A percentile compares a stretch with the other conserved stretches of the same genome.
Conservation (phyloP, 495 filamentous ascomycete species). For the Xeromyces bisporus region DNA sequence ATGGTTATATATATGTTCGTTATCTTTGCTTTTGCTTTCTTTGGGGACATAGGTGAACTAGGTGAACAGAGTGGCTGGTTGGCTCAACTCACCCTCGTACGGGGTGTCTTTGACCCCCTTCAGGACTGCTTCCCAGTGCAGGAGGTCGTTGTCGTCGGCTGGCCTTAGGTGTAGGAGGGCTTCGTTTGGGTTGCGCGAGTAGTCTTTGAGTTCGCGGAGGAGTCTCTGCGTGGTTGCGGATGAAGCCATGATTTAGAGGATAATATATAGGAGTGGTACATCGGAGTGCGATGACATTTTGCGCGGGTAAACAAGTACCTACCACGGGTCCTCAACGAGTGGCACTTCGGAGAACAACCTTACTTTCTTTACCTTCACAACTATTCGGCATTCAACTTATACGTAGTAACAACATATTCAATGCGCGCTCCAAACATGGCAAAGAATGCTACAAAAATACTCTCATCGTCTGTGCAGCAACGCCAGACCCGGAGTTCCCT, state of each 20-base stretch:
- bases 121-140: slow-evolving; percentile 66
- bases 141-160: slow-evolving; percentile 48
- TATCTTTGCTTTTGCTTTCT: background rate
- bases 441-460: slow-evolving; percentile 37
- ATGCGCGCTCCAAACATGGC: slow-evolving; percentile 50
- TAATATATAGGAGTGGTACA: background rate
- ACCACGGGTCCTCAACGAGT: no score
- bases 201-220: slow-evolving; percentile 46
- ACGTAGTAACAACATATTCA: no score
- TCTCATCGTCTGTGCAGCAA: slow-evolving; percentile 25
- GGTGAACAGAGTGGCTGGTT: no score
- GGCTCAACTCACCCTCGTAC: slow-evolving; percentile 53
- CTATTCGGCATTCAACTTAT: no score
- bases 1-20: background rate
- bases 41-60: slow-evolving; percentile 1
- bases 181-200: slow-evolving; percentile 36
- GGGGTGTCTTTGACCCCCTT: slow-evolving; percentile 47
- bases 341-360: no score
- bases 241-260: slow-evolving; percentile 8
- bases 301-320: no score
- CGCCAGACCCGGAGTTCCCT: slow-evolving; percentile 23
- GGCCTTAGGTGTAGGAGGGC: slow-evolving; percentile 47
- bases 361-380: no score
- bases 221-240: slow-evolving; percentile 39
- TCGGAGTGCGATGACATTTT: no score